Base-by-base conservation (phyloP, 2,329 filamentous ascomycete species). In the Neonectria hederae region DNA sequence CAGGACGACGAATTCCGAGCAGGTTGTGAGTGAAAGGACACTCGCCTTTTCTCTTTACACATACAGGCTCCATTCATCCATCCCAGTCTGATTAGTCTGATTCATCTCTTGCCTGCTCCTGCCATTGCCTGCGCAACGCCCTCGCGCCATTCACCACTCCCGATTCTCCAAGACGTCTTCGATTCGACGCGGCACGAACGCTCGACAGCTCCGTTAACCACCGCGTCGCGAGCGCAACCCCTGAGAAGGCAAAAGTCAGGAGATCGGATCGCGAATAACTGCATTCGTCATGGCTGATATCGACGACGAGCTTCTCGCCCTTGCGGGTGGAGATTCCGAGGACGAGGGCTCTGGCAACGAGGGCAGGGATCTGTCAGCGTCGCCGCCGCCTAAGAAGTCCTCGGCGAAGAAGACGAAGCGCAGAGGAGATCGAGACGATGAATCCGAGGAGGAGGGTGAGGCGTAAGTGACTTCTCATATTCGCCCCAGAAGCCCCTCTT, bases 291-390 rank as follows among this genome's bases (percentile, higher is more conserved):
- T 97, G 94, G 91, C 92, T 61, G 92, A 95, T 76, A 87, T 97
- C 71, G 95, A 98, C 77, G 94, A 95, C 74, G 95, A 97, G 83
- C 90, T 98, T 70, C 90, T 98, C 69, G 94, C 93, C 75, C 89
- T 98, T 69, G 96, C 94, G 59, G 96, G 93, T 74, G 93, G 92
- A 71, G 91, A 88, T 57, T 87, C 88, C 63, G 87, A 85, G 74
- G 87, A 87, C 72, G 87, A 88, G 79, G 86, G 76, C 54, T 78
- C 82, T 75, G 82, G 83, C 79, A 83, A 83, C 73, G 80, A 81
- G 73, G 84, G 87, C 78, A 81, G 87, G 74, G 82, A 84, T 69
- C 84, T 81, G 40, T 86, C 87, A 51, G 83, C 83, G 55, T 86
- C 88, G 66, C 82, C 84, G 65, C 80, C 83, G 67, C 74, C 79